Evolutionary conservation across 2,329 filamentous ascomycete species (phyloP), one percentile per base, ranked within the genome.

Genomic region (Fusarium nanum): DNA sequence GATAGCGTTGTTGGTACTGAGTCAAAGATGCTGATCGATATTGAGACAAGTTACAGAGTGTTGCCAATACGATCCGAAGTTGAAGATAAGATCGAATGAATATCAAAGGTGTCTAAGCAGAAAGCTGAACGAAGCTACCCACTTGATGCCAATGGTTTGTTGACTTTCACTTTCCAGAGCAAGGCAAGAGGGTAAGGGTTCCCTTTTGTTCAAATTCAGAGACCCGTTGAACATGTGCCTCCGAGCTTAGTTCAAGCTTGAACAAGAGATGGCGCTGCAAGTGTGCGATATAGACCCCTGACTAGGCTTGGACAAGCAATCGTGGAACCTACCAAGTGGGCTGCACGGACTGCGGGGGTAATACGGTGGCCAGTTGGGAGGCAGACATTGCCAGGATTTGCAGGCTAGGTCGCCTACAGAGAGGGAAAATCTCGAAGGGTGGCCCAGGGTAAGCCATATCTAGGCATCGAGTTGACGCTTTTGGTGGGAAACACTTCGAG

Each of bases 291-390:
- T 67, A 73, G 70, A 65, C 73, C 73, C 73, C 73, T 75, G 73
- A 74, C 72, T 75, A 75, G 72, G 59, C 68, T 64, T 70, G 55
- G 57, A 71, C 65, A 70, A 75, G 73, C 70, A 71, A 62, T 73
- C 63, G 63, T 63, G 59, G 68, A 58, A 52, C 59, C 58, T 56
- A 57, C 56, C 56, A 72, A 70, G 73, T 75, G 73, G 70, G 54
- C 60, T 67, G 61, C 56, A 62, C 53, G 57, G 61, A 71, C 68
- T 71, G 68, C 64, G 65, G 73, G 69, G 70, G 61, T 58, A 49
- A 49, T 58, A 53, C 73, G 72, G 73, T 75, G 73, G 61, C 73
- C 73, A 75, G 70, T 71, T 70, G 64, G 61, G 68, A 52, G 44
- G 28, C 50, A 60, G 44, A 40, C 13, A 67, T 56, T 63, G 45